Percentiles rank a stretch among this genome's conserved stretches.
Evolutionary conservation across 2,329 filamentous ascomycete genomes (phyloP).

Genomic region (Tolypocladium paradoxum): DNA sequence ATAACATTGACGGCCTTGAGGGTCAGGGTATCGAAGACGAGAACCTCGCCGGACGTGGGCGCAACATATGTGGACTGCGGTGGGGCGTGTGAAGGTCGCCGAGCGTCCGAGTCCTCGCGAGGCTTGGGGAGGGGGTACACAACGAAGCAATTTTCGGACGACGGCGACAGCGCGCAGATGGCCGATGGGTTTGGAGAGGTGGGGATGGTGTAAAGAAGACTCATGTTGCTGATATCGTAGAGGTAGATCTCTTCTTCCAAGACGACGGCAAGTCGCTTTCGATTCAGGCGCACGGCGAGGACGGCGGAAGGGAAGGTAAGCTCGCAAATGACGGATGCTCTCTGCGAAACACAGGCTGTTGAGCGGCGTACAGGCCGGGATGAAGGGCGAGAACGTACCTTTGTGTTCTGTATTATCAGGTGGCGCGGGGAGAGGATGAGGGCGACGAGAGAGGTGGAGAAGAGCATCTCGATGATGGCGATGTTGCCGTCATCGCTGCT

Average conservation of each 20-base stretch:
- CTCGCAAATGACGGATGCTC: slow-evolving; percentile 84
- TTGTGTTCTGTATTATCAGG: slow-evolving; percentile 94
- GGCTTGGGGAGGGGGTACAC: slow-evolving; percentile 81
- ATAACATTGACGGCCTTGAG: slow-evolving; percentile 92
- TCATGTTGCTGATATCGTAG: slow-evolving; percentile 99
- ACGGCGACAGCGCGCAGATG: slow-evolving; percentile 86
- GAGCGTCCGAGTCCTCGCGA: slow-evolving; percentile 46
- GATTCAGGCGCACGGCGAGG: slow-evolving; percentile 83
- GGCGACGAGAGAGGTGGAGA: slow-evolving; percentile 92
- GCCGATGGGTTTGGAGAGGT: slow-evolving; percentile 89
- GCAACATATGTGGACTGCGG: slow-evolving; percentile 68
- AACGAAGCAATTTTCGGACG: slow-evolving; percentile 90
- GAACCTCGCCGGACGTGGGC: slow-evolving; percentile 80
- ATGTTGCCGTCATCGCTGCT: slow-evolving; percentile 93
- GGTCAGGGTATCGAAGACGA: slow-evolving; percentile 83
- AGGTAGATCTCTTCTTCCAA: slow-evolving; percentile 95
- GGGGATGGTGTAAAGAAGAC: slow-evolving; percentile 79
- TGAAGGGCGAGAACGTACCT: slow-evolving; percentile 42
- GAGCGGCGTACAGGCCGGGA: not conserved
- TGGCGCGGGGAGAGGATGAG: slow-evolving; percentile 85
- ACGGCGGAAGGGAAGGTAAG: slow-evolving; percentile 97
- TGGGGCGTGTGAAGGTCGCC: slow-evolving; percentile 70
- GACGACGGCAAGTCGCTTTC: slow-evolving; percentile 86
- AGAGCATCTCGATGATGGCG: slow-evolving; percentile 95
- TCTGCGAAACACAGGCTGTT: slow-evolving; percentile 23